Conservation (phyloP, 768 basidiomycete genomes). For the Podaxis sp. region DNA sequence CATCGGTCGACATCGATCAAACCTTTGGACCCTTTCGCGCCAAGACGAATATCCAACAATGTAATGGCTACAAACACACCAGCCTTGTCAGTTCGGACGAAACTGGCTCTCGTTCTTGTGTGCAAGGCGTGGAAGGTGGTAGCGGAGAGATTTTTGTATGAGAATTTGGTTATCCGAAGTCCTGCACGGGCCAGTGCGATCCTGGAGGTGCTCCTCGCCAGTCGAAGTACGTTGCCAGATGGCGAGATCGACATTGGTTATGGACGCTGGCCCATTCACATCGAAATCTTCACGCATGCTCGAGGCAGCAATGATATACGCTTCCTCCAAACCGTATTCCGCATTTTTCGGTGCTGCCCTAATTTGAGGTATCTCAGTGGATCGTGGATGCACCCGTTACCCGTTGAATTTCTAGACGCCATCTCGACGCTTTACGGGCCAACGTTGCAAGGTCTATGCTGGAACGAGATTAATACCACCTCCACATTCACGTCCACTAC, state of each 20-base stretch:
- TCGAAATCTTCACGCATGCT: conserved; percentile 47
- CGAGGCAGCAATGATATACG: conserved; percentile 36
- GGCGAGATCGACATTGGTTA: conserved; percentile 24
- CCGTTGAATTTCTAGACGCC: conserved; percentile 42
- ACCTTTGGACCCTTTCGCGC: conserved; percentile 47
- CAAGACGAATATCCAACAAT: conserved; percentile 39
- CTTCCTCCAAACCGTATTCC: conserved; percentile 43
- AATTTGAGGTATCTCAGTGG: conserved; percentile 46
- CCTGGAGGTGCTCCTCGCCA: conserved; percentile 34
- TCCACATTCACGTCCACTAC: conserved; percentile 25
- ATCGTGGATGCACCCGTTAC: conserved; percentile 44
- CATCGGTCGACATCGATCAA: conserved; percentile 42
- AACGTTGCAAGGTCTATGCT: conserved; percentile 43
- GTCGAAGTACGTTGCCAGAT: conserved; percentile 13
- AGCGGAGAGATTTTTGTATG: conserved; percentile 43
- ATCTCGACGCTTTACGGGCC: conserved; percentile 40
- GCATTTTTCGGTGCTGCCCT: conserved; percentile 44
- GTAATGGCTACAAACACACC: conserved; percentile 49
- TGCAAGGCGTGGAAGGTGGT: conserved; percentile 46
- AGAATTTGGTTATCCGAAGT: conserved; percentile 46
- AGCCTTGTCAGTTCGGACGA: conserved; percentile 45
- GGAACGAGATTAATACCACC: conserved; percentile 35
- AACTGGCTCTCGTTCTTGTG: conserved; percentile 48
- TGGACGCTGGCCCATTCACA: conserved; percentile 48
- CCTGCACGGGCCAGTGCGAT: conserved; percentile 39